Conservation (phyloP, 352 stramenopile genomes). For the Aphanomyces astaci region DNA sequence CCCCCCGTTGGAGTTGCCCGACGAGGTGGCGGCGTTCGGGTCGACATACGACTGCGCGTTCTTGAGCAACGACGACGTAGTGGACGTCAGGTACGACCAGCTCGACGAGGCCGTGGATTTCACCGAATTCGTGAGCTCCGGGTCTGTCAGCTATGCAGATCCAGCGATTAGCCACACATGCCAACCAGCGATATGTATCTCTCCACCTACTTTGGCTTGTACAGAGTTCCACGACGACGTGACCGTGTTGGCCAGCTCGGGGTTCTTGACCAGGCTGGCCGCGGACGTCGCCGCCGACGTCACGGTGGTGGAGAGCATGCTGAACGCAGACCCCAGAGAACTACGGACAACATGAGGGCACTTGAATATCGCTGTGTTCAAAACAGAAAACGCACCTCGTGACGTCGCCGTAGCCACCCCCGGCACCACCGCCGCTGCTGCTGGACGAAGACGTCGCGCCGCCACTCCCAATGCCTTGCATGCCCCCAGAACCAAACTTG, state of each 20-base stretch:
- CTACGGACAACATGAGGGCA: neutral
- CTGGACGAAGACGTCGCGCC: constrained; percentile 36
- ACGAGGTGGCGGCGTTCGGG: constrained; percentile 18
- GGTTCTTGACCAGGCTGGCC: constrained; percentile 62
- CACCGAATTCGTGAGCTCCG: constrained; percentile 57
- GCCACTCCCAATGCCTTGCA: constrained; percentile 72
- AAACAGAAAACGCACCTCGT: constrained; percentile 28
- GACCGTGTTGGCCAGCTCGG: constrained; percentile 68
- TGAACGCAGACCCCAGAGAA: constrained; percentile 41
- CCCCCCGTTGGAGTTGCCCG: constrained; percentile 24
- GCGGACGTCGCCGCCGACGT: constrained; percentile 54
- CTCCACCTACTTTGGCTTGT: constrained; percentile 47
- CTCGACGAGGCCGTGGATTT: constrained; percentile 71
- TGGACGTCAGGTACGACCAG: constrained; percentile 64
- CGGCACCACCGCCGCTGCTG: constrained; percentile 26
- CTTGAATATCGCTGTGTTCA: too few species aligned
- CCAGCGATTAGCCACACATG: too few species aligned
- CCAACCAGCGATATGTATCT: too few species aligned
- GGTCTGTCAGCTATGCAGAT: constrained; percentile 39
- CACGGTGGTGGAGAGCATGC: constrained; percentile 66
- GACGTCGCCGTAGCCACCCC: constrained; percentile 44
- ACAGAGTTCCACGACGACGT: constrained; percentile 71
- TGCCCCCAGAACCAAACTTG: constrained; percentile 65
- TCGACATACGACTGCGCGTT: constrained; percentile 57
- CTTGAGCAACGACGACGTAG: constrained; percentile 53